A percentile compares a stretch with the other conserved stretches of the same genome.
phyloP scores from a whole-genome alignment of 2,329 filamentous ascomycete genomes.

The Penicillium sp. region DNA sequence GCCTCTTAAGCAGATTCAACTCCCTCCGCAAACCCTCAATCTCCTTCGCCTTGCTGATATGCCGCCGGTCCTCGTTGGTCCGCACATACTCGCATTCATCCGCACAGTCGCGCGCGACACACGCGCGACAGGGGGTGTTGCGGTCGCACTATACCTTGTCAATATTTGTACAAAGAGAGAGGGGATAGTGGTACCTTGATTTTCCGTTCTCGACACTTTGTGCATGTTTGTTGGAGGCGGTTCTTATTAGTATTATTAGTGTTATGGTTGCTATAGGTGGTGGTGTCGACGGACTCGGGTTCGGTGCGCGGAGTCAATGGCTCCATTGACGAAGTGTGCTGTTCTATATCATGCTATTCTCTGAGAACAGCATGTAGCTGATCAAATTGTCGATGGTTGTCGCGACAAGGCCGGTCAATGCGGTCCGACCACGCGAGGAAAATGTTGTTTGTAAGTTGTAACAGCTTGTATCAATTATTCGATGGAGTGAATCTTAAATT shows the following conservation, averaged over 20 bases:
- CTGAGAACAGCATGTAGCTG: too few relatives aligned
- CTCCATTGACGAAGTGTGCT: neutral
- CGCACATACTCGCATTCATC: constrained; percentile 28
- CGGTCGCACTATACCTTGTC: constrained; percentile 24
- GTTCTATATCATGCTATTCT: too few relatives aligned
- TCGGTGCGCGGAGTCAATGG: neutral
- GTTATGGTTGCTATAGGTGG: neutral
- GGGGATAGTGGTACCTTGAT: constrained; percentile 20
- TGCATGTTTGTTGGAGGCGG: constrained; percentile 27
- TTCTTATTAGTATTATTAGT: constrained; percentile 15
- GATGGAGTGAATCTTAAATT: too few relatives aligned
- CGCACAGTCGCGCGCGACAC: constrained; percentile 23
- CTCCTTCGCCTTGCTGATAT: constrained; percentile 54
- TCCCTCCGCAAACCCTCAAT: constrained; percentile 26
- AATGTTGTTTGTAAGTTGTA: too few relatives aligned
- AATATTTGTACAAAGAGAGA: neutral
- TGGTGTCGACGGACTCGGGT: neutral
- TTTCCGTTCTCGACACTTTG: constrained; percentile 27
- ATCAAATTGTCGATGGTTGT: too few relatives aligned
- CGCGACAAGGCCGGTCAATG: too few relatives aligned
- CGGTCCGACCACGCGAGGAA: too few relatives aligned
- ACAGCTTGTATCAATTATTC: too few relatives aligned
- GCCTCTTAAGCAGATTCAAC: constrained; percentile 16
- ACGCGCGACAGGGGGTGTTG: constrained; percentile 24
- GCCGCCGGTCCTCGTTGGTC: constrained; percentile 56